phyloP scores from a whole-genome alignment of 371 early-diverging fungal genomes.

The Mucor piriformis region DNA sequence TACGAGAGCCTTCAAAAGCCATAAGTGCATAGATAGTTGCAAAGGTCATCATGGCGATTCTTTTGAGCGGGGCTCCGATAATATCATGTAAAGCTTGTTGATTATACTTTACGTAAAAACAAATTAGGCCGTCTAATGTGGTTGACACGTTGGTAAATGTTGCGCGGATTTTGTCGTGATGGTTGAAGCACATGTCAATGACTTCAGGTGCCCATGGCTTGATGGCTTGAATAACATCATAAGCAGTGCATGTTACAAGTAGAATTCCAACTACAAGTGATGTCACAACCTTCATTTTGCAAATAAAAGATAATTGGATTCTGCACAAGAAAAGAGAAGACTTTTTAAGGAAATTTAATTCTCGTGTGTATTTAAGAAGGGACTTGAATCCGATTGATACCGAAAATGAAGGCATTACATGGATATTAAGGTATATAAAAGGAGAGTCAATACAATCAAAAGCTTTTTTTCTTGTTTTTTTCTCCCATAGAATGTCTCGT shows the following conservation, averaged over 20 bases:
- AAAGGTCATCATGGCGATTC: conserved; percentile 18
- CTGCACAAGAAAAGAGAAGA: too few relatives aligned
- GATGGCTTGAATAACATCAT: not conserved
- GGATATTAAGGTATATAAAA: not conserved
- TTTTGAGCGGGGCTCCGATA: conserved; percentile 11
- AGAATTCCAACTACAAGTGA: conserved; percentile 2
- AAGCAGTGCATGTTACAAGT: not conserved
- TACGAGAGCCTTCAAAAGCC: conserved; percentile 32
- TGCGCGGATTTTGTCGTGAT: conserved; percentile 25
- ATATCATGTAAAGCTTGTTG: conserved; percentile 18
- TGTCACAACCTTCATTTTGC: conserved; percentile 7
- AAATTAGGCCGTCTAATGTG: conserved; percentile 14
- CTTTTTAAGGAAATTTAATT: too few relatives aligned
- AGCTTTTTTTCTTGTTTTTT: not conserved
- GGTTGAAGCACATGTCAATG: conserved; percentile 17
- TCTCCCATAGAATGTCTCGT: conserved; percentile 3
- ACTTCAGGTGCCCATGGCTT: conserved; percentile 21
- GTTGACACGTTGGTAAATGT: conserved; percentile 14
- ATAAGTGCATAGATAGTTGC: conserved; percentile 21
- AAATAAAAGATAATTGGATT: not conserved
- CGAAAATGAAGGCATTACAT: too few relatives aligned
- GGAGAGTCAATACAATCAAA: not conserved
- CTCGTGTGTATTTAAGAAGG: too few relatives aligned
- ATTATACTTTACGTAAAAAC: conserved; percentile 18
- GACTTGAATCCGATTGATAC: too few relatives aligned